A percentile compares a stretch with the other conserved stretches of the same genome.
phyloP scores from a whole-genome alignment of 176 grass and related monocot species.

The Poa annua region DNA sequence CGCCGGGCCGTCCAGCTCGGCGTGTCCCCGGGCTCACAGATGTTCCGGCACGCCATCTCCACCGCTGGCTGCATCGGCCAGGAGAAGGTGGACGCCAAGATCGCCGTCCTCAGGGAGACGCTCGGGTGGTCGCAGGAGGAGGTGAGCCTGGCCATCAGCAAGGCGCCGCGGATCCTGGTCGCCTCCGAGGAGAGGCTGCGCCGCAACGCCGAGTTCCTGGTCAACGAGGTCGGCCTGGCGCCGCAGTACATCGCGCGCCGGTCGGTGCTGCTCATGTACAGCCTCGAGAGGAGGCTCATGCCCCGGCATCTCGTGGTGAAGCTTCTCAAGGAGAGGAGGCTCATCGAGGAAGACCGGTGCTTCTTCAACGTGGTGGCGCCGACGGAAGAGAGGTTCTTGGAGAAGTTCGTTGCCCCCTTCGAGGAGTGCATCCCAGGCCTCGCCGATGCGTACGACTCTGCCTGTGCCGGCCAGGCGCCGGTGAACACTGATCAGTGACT shows the following conservation, averaged over 20 bases:
- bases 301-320: conserved; percentile 68
- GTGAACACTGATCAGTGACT: conserved; percentile 19
- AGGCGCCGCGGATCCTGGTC: conserved; percentile 58
- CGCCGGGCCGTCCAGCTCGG: conserved; percentile 50
- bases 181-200: conserved; percentile 53
- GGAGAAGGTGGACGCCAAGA: conserved; percentile 64
- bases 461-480: conserved; percentile 27
- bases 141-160: conserved; percentile 63
- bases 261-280: conserved; percentile 67
- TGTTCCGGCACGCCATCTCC: conserved; percentile 65
- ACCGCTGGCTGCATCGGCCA: conserved; percentile 54
- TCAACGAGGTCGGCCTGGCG: conserved; percentile 61
- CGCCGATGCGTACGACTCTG: conserved; percentile 52
- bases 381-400: conserved; percentile 66
- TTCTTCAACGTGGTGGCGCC: conserved; percentile 54
- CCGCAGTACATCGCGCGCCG: conserved; percentile 46
- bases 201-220: conserved; percentile 57
- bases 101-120: conserved; percentile 50
- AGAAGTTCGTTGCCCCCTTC: conserved; percentile 63
- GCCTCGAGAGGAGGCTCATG: conserved; percentile 69
- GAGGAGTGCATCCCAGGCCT: conserved; percentile 58
- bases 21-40: conserved; percentile 55
- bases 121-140: conserved; percentile 71
- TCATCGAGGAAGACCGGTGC: conserved; percentile 53
- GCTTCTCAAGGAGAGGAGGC: conserved; percentile 51